phyloP scores from a whole-genome alignment of 1,139 yeast species.

The Saccharomyces hybrid region DNA sequence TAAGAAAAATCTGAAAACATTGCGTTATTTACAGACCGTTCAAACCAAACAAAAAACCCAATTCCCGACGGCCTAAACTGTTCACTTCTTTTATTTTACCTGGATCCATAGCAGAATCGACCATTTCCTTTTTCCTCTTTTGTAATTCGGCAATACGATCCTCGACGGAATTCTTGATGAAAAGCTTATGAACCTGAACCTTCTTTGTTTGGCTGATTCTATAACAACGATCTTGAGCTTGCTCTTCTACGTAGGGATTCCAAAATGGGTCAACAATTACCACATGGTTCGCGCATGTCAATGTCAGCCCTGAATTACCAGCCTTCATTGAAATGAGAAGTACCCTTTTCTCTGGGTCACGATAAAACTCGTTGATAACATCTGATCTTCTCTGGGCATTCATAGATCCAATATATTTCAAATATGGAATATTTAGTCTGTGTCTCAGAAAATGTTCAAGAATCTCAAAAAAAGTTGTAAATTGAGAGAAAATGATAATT shows the following conservation, averaged over 20 bases:
- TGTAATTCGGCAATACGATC: slow-evolving; percentile 78
- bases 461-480: slow-evolving; percentile 69
- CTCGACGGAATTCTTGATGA: slow-evolving; percentile 65
- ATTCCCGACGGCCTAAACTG: slow-evolving; percentile 58
- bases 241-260: slow-evolving; percentile 95
- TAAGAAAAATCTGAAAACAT: neutral
- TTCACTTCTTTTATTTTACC: slow-evolving; percentile 58
- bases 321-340: slow-evolving; percentile 75
- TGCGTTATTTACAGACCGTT: slow-evolving; percentile 28
- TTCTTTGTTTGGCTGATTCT: slow-evolving; percentile 80
- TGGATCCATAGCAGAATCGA: slow-evolving; percentile 77
- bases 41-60: slow-evolving; percentile 73
- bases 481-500: slow-evolving; percentile 75
- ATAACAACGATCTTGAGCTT: slow-evolving; percentile 92
- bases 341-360: slow-evolving; percentile 43
- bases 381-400: slow-evolving; percentile 53
- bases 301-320: slow-evolving; percentile 86
- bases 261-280: slow-evolving; percentile 89
- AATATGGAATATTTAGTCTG: slow-evolving; percentile 39
- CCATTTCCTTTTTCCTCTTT: slow-evolving; percentile 60
- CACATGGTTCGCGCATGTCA: slow-evolving; percentile 90
- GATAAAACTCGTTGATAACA: slow-evolving; percentile 56
- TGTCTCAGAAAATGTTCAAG: slow-evolving; percentile 47
- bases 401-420: slow-evolving; percentile 82
- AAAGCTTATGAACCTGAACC: slow-evolving; percentile 65